phyloP scores from a whole-genome alignment of 208 protist genomes.

The Paratrypanosoma confusum region DNA sequence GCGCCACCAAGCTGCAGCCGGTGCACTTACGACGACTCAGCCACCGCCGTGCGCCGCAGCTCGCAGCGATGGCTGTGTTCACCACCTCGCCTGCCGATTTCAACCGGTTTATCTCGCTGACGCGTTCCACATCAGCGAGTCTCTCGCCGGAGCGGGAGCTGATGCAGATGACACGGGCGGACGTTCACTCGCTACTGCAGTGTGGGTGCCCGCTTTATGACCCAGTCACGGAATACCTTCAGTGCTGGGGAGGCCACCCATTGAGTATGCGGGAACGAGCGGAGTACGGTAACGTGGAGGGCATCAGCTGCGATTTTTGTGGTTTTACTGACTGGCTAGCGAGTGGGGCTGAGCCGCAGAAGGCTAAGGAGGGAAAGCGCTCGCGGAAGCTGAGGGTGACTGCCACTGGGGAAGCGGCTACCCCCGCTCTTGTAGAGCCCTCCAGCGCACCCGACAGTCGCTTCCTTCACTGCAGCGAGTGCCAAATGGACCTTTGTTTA shows the following conservation, averaged over 20 bases:
- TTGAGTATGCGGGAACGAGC: constrained; percentile 16
- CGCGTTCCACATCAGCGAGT: constrained; percentile 28
- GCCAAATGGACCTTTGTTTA: constrained; percentile 55
- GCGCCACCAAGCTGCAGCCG: too few species aligned
- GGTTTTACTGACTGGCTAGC: constrained; percentile 59
- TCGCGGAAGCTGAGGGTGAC: not conserved
- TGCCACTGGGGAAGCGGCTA: not conserved
- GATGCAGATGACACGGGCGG: constrained; percentile 45
- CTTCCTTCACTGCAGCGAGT: constrained; percentile 60
- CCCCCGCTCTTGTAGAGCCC: not conserved
- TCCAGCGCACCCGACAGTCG: constrained; percentile 2
- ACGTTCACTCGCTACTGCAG: constrained; percentile 26
- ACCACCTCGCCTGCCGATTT: constrained; percentile 43
- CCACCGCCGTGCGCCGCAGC: too few species aligned
- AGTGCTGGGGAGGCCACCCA: constrained; percentile 54
- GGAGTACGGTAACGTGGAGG: constrained; percentile 45
- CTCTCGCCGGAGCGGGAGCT: constrained; percentile 65
- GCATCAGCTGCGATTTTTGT: constrained; percentile 81
- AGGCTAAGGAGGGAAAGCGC: not conserved
- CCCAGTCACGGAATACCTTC: constrained; percentile 33
- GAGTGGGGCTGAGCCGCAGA: not conserved
- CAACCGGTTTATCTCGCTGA: constrained; percentile 47
- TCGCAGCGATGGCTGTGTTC: constrained; percentile 1
- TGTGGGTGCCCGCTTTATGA: constrained; percentile 73
- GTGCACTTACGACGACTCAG: too few species aligned